Evolutionary conservation across 2,329 filamentous ascomycete species (phyloP).

Genomic region (Penicillium fuscoglaucum): DNA sequence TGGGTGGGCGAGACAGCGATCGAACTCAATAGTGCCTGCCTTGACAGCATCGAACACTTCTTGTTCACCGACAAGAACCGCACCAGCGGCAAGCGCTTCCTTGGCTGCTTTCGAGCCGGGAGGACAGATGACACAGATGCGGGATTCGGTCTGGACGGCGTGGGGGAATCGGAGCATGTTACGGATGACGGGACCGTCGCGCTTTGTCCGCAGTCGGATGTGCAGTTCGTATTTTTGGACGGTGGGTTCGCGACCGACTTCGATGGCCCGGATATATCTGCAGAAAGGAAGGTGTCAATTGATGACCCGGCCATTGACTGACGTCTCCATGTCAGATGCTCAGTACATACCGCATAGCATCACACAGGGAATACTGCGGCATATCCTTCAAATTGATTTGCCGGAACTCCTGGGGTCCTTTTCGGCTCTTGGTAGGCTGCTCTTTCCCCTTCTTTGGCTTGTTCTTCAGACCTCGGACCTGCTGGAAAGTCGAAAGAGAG

Average conservation of each 20-base stretch:
- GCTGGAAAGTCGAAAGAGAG: slow-evolving; percentile 34
- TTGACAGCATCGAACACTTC: slow-evolving; percentile 78
- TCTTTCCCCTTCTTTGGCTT: slow-evolving; percentile 49
- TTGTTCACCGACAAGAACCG: slow-evolving; percentile 80
- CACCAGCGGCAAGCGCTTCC: slow-evolving; percentile 75
- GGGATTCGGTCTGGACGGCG: slow-evolving; percentile 82
- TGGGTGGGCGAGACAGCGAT: slow-evolving; percentile 81
- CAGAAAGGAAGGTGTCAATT: slow-evolving; percentile 16
- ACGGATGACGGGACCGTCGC: slow-evolving; percentile 82
- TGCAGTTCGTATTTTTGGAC: slow-evolving; percentile 84
- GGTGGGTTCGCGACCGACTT: slow-evolving; percentile 77
- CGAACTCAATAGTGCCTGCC: slow-evolving; percentile 78
- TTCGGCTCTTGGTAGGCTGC: slow-evolving; percentile 62
- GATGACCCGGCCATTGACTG: background rate
- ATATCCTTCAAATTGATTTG: slow-evolving; percentile 63
- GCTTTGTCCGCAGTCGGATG: slow-evolving; percentile 77
- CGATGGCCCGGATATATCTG: slow-evolving; percentile 86
- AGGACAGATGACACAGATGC: slow-evolving; percentile 89
- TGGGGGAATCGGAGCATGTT: slow-evolving; percentile 86
- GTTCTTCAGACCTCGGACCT: slow-evolving; percentile 40
- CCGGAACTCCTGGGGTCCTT: slow-evolving; percentile 66
- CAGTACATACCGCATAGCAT: slow-evolving; percentile 73
- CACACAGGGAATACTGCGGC: slow-evolving; percentile 77
- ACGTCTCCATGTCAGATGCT: background rate
- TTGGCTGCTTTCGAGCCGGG: slow-evolving; percentile 72